Percentiles rank a stretch among this genome's conserved stretches.
Conservation (phyloP, 441 rosid species). For the Croton setiger region DNA sequence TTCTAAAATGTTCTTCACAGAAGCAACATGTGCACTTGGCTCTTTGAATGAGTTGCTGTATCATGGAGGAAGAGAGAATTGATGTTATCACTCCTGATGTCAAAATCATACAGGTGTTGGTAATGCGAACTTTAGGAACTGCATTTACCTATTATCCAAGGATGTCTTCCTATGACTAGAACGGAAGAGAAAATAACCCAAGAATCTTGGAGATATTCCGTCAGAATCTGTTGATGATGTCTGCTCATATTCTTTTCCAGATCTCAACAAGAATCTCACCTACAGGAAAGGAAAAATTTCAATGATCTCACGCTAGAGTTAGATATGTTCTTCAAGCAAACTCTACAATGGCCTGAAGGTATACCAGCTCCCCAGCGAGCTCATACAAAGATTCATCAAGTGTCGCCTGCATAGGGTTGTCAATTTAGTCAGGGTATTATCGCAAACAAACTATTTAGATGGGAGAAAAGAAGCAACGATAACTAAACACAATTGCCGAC, state of each 20-base stretch:
- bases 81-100: constrained; percentile 15
- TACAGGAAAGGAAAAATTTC: constrained; percentile 21
- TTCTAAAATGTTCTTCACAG: constrained; percentile 90
- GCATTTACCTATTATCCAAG: constrained; percentile 64
- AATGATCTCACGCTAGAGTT: constrained; percentile 12
- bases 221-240: constrained; percentile 72
- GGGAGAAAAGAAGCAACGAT: constrained; percentile 3
- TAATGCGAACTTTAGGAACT: constrained; percentile 13
- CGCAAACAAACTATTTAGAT: constrained; percentile 12
- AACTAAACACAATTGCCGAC: constrained; percentile 35
- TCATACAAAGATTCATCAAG: constrained; percentile 96
- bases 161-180: constrained; percentile 75
- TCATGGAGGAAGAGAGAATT: constrained; percentile 15
- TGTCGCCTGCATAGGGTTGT: constrained; percentile 68
- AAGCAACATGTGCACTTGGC: constrained; percentile 83
- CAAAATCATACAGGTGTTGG: constrained; percentile 12
- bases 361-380: constrained; percentile 99
- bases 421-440: constrained; percentile 23
- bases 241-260: constrained; percentile 92
- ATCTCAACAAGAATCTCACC: constrained; percentile 98
- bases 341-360: constrained; percentile 12
- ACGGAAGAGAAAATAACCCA: constrained; percentile 83
- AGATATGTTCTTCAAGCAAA: constrained; percentile 20
- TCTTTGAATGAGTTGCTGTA: constrained; percentile 76
- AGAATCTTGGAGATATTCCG: constrained; percentile 71